phyloP scores from a whole-genome alignment of 352 stramenopile species.

The Aphanomyces astaci region DNA sequence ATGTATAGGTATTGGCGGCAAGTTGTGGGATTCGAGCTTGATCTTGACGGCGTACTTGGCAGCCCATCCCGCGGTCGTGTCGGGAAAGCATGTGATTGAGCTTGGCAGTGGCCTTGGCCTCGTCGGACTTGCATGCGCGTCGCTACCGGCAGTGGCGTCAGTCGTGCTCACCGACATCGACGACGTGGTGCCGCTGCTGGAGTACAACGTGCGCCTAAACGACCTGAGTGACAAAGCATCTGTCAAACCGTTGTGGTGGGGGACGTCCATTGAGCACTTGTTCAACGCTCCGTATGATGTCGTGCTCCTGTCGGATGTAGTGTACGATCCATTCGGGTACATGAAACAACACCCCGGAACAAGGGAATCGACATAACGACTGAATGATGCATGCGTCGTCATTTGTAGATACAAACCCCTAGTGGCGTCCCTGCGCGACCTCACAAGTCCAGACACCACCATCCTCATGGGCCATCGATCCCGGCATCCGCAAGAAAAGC shows the following conservation, averaged over 20 bases:
- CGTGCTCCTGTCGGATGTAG: slow-evolving; percentile 68
- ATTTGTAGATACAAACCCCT: slow-evolving; percentile 34
- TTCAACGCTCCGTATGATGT: slow-evolving; percentile 47
- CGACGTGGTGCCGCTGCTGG: slow-evolving; percentile 60
- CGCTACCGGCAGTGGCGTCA: slow-evolving; percentile 37
- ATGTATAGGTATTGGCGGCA: slow-evolving; percentile 60
- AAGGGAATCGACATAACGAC: neutral
- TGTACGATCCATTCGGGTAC: slow-evolving; percentile 75
- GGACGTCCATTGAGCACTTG: slow-evolving; percentile 31
- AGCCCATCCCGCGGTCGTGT: slow-evolving; percentile 32
- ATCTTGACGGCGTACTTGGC: slow-evolving; percentile 60
- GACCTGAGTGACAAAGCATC: slow-evolving; percentile 24
- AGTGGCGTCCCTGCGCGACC: slow-evolving; percentile 41
- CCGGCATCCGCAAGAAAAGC: slow-evolving; percentile 68
- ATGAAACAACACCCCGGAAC: too few species aligned
- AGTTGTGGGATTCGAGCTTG: slow-evolving; percentile 76
- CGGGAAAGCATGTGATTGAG: slow-evolving; percentile 48
- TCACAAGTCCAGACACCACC: slow-evolving; percentile 35
- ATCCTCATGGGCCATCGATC: slow-evolving; percentile 74
- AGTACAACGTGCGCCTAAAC: slow-evolving; percentile 74
- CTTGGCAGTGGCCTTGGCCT: slow-evolving; percentile 66
- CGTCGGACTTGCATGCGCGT: slow-evolving; percentile 63
- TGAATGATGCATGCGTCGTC: too few species aligned
- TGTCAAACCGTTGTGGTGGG: slow-evolving; percentile 51
- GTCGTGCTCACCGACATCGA: slow-evolving; percentile 70